Percentiles rank a stretch among this genome's conserved stretches.
These are phyloP conservation scores for Wallacemonas sp. DNA, from an alignment of 208 protist genomes.

Conservation along the genomic window DNA sequence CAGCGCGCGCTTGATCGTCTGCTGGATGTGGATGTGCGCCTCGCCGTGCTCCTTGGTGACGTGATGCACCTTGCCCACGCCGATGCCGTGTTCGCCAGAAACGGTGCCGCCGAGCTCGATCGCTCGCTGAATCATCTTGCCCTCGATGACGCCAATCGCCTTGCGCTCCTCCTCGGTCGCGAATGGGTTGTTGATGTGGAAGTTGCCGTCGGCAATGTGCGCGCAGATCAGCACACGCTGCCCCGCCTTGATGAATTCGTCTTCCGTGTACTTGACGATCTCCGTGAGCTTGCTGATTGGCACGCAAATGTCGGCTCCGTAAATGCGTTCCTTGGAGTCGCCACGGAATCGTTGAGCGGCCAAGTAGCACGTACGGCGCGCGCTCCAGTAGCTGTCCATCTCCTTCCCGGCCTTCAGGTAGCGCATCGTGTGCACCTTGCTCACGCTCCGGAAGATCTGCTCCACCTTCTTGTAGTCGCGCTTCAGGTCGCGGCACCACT, in stretches of 20 bases:
- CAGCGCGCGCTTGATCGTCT: slow-evolving; percentile 77
- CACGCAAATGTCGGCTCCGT: slow-evolving; percentile 85
- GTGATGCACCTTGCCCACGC: slow-evolving; percentile 63
- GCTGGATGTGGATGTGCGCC: slow-evolving; percentile 78
- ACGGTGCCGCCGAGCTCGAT: slow-evolving; percentile 72
- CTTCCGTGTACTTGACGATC: slow-evolving; percentile 71
- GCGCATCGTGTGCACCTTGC: slow-evolving; percentile 28
- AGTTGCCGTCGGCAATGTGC: slow-evolving; percentile 93
- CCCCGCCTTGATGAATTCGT: slow-evolving; percentile 43
- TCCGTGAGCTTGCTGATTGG: slow-evolving; percentile 77
- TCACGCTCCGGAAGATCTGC: slow-evolving; percentile 34
- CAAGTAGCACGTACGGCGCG: slow-evolving; percentile 39
- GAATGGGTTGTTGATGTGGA: slow-evolving; percentile 81
- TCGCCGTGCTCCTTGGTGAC: slow-evolving; percentile 65
- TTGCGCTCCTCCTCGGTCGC: slow-evolving; percentile 43
- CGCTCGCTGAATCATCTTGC: slow-evolving; percentile 69
- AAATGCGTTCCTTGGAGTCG: slow-evolving; percentile 32
- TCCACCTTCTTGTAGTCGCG: slow-evolving; percentile 46
- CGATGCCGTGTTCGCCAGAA: slow-evolving; percentile 89
- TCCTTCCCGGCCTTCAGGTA: slow-evolving; percentile 43
- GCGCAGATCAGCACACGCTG: slow-evolving; percentile 55
- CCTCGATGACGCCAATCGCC: slow-evolving; percentile 47
- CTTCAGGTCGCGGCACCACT: slow-evolving; percentile 54
- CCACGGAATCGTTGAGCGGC: slow-evolving; percentile 28
- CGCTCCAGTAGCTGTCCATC: slow-evolving; percentile 38